phyloP scores from a whole-genome alignment of 2,329 filamentous ascomycete species.

The Coccinonectria pachysandricola region DNA sequence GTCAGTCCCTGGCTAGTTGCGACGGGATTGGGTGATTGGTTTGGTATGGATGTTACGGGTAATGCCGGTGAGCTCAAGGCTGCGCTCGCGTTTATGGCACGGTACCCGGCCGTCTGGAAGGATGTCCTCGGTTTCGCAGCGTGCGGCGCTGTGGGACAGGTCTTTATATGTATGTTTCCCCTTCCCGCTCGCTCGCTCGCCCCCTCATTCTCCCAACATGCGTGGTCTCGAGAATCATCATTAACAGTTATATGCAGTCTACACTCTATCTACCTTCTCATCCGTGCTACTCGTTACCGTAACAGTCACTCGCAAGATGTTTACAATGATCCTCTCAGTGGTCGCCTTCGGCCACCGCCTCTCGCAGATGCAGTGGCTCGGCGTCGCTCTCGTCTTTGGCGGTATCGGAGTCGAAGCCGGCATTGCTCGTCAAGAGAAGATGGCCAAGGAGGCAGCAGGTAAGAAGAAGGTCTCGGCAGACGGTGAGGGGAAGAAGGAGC shows the following conservation, averaged over 20 bases:
- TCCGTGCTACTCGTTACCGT: slow-evolving; percentile 89
- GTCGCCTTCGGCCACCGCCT: slow-evolving; percentile 87
- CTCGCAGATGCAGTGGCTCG: slow-evolving; percentile 83
- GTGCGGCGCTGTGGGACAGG: slow-evolving; percentile 85
- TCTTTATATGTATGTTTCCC: slow-evolving; percentile 70
- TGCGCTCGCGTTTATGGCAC: slow-evolving; percentile 70
- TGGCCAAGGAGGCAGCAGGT: slow-evolving; percentile 62
- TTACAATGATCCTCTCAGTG: slow-evolving; percentile 96
- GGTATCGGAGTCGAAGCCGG: slow-evolving; percentile 85
- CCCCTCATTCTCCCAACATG: neutral
- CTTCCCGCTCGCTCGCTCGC: neutral
- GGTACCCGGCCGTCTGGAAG: slow-evolving; percentile 71
- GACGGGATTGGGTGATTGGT: slow-evolving; percentile 52
- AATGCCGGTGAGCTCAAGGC: slow-evolving; percentile 65
- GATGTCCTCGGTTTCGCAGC: slow-evolving; percentile 84
- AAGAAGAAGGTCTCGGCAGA: slow-evolving; percentile 32
- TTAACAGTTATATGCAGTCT: no score
- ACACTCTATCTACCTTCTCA: slow-evolving; percentile 86
- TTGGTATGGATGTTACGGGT: slow-evolving; percentile 55
- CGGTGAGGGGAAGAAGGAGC: slow-evolving; percentile 22
- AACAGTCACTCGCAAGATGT: slow-evolving; percentile 96
- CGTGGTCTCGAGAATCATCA: no score
- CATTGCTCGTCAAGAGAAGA: slow-evolving; percentile 74
- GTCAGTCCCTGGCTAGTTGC: slow-evolving; percentile 69
- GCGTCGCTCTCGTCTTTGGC: slow-evolving; percentile 86